Percentiles rank a stretch among this genome's conserved stretches.
Evolutionary conservation across 2,329 filamentous ascomycete species (phyloP).

Genomic region (Hymenotorrendiella dingleyae): DNA sequence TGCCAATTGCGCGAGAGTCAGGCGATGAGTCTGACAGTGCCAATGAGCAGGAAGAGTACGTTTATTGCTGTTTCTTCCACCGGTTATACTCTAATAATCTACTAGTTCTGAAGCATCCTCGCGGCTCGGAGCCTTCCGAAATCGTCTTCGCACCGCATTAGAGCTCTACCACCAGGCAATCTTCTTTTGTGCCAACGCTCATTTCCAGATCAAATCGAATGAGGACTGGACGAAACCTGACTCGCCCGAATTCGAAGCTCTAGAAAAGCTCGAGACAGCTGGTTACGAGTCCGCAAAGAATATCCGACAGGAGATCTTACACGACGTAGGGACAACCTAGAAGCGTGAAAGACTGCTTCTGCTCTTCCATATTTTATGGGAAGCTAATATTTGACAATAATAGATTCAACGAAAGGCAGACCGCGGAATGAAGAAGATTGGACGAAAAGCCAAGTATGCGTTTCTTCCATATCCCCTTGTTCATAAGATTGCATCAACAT

Average conservation of each 20-base stretch:
- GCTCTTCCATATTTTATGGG: too few relatives aligned
- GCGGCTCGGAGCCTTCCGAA: slow-evolving; percentile 52
- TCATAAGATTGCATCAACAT: too few relatives aligned
- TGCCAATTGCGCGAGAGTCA: not conserved
- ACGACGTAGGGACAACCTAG: slow-evolving; percentile 44
- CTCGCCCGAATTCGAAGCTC: slow-evolving; percentile 57
- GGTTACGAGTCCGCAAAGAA: slow-evolving; percentile 74
- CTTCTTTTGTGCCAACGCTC: slow-evolving; percentile 80
- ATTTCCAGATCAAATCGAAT: slow-evolving; percentile 76
- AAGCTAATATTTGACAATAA: too few relatives aligned
- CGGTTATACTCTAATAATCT: not conserved
- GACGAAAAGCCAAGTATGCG: slow-evolving; percentile 42
- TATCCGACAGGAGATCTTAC: slow-evolving; percentile 74
- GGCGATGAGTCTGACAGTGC: slow-evolving; percentile 12
- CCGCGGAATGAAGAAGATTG: slow-evolving; percentile 58
- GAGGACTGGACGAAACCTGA: slow-evolving; percentile 56
- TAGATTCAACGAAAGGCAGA: slow-evolving; percentile 48
- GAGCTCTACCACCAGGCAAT: slow-evolving; percentile 76
- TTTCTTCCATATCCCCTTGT: too few relatives aligned
- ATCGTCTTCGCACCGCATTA: slow-evolving; percentile 64
- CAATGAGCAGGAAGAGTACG: slow-evolving; percentile 28
- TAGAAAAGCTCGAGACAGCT: slow-evolving; percentile 66
- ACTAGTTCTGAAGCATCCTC: slow-evolving; percentile 20
- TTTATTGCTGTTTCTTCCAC: slow-evolving; percentile 4
- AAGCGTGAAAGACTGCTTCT: too few relatives aligned